Percentiles rank a stretch among this genome's conserved stretches.
Conservation (phyloP, 495 filamentous ascomycete genomes). For the Poronia punctata region DNA sequence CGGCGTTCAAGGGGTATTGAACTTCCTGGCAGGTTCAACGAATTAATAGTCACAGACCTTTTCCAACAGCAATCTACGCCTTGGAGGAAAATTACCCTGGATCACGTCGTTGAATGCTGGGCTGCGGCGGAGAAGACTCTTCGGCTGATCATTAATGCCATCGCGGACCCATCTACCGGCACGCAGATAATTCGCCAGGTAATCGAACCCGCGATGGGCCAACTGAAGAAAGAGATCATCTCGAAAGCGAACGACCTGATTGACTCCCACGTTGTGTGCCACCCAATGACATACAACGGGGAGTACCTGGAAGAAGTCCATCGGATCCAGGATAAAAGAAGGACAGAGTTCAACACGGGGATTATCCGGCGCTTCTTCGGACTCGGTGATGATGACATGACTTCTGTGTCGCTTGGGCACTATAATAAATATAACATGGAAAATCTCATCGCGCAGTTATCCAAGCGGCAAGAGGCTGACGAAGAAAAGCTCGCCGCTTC, state of each 20-base stretch:
- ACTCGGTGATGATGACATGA: too few relatives aligned
- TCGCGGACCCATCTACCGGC: slow-evolving; percentile 2
- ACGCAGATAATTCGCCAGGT: too few relatives aligned
- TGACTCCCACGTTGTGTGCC: slow-evolving; percentile 18
- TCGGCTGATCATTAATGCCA: slow-evolving; percentile 14
- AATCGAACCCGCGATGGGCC: too few relatives aligned
- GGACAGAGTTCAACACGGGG: slow-evolving; percentile 12
- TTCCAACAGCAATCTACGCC: slow-evolving; percentile 42
- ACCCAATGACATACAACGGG: slow-evolving; percentile 13
- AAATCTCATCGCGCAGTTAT: slow-evolving; percentile 17
- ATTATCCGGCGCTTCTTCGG: not conserved
- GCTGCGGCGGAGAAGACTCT: slow-evolving; percentile 31
- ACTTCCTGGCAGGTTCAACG: slow-evolving; percentile 46
- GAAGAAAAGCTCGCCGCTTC: slow-evolving; percentile 34
- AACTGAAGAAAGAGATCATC: not conserved
- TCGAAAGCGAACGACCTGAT: slow-evolving; percentile 3
- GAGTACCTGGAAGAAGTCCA: slow-evolving; percentile 4
- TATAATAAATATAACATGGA: slow-evolving; percentile 13
- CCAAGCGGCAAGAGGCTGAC: slow-evolving; percentile 21
- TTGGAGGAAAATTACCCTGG: slow-evolving; percentile 38
- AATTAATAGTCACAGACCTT: slow-evolving; percentile 42
- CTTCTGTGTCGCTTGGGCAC: too few relatives aligned
- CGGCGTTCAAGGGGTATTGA: slow-evolving; percentile 37
- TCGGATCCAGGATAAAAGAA: slow-evolving; percentile 4
- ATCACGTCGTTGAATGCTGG: slow-evolving; percentile 30